A percentile compares a stretch with the other conserved stretches of the same genome.
These are phyloP conservation scores for Calendula officinalis DNA, from an alignment of 129 eudicot genomes.

Conservation along the genomic window DNA sequence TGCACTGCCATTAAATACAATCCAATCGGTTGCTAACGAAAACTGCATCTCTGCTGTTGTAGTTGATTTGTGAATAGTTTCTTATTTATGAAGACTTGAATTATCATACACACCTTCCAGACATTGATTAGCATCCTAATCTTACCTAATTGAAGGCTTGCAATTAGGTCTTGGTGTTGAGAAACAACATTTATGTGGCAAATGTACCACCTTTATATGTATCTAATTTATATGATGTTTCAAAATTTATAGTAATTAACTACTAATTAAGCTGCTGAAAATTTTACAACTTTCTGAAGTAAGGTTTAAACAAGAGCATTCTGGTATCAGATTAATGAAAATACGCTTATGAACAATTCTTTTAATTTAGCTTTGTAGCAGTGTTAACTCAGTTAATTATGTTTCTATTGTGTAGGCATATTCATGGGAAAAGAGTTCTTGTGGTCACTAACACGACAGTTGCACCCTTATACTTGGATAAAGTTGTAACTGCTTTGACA, in stretches of 20 bases:
- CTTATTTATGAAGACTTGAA: background rate
- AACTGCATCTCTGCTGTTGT: background rate
- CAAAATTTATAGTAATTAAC: background rate
- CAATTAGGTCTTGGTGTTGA: background rate
- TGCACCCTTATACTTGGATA: constrained; percentile 92
- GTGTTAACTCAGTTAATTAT: background rate
- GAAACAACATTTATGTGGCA: background rate
- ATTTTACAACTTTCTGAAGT: background rate
- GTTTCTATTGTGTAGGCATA: constrained; percentile 48
- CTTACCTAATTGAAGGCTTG: background rate
- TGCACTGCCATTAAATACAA: background rate
- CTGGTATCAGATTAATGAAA: constrained; percentile 2
- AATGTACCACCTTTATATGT: background rate
- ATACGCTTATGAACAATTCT: background rate
- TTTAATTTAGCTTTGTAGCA: constrained; percentile 9
- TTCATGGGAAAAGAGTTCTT: constrained; percentile 93
- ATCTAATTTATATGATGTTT: background rate
- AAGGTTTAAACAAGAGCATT: background rate
- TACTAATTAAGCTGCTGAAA: constrained; percentile 4
- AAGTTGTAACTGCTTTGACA: constrained; percentile 75
- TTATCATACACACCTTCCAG: background rate
- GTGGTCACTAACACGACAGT: constrained; percentile 92
- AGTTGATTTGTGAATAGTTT: background rate
- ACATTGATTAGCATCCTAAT: too few species aligned
- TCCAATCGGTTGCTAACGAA: background rate